A percentile compares a stretch with the other conserved stretches of the same genome.
phyloP scores from a whole-genome alignment of 495 filamentous ascomycete species.

The Wilcoxina mikolae region DNA sequence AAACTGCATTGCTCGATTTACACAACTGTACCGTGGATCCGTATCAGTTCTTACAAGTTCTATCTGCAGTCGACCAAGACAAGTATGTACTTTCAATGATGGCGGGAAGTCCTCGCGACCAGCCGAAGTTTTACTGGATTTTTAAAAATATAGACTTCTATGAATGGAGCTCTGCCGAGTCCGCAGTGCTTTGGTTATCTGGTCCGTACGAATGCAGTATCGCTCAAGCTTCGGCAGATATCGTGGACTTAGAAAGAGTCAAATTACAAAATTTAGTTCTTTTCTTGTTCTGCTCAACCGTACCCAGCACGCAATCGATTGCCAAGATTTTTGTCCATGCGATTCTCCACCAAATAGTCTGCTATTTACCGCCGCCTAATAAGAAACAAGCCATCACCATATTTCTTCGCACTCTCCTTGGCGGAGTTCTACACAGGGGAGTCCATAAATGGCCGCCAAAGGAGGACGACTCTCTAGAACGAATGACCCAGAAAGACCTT shows the following conservation, averaged over 20 bases:
- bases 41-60: neutral
- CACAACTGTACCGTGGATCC: neutral
- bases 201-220: neutral
- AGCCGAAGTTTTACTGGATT: neutral
- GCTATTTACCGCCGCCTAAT: neutral
- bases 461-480: neutral
- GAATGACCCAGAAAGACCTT: neutral
- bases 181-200: neutral
- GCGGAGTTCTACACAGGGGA: neutral
- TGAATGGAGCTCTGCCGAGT: neutral
- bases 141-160: neutral
- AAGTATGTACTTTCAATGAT: neutral
- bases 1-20: conserved; percentile 7
- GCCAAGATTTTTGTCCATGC: neutral
- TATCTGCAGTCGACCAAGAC: neutral
- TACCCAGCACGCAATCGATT: neutral
- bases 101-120: neutral
- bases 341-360: neutral
- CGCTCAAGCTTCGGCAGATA: neutral
- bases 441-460: no score
- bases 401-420: neutral
- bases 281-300: neutral
- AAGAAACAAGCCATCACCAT: neutral
- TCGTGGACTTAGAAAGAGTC: neutral
- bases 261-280: neutral